Evolutionary conservation across 2,329 filamentous ascomycete genomes (phyloP), one percentile per base, ranked within the genome.

Genomic region (Didymellaceae sp.): DNA sequence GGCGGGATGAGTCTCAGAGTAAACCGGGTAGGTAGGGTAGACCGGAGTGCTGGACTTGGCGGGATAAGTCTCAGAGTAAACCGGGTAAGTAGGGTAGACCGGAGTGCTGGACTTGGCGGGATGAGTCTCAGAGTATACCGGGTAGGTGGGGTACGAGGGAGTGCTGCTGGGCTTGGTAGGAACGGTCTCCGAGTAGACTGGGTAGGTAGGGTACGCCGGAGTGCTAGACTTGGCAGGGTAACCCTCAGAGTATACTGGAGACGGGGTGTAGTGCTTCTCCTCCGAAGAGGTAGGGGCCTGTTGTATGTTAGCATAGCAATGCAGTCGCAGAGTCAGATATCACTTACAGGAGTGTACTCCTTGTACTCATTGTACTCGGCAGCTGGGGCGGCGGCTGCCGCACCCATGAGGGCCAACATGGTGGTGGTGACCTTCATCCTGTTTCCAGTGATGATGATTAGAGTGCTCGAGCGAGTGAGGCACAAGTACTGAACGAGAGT

Each of bases 401-500:
- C 52, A 57, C 68, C 68, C 64, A 64, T 49, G 13, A 73, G 66
- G 63, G 70, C 67, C 37, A 71, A 40, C 30, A 70, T 26, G 9
- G 67, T 59, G 31, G 67, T 55, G 32, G 62, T 48, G 46, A 54
- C 52, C 62, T 62, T 71, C 68, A 73, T 73, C 40, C 44, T 69
- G 56, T 17, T 51, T 58, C 34, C 41, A 37, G 53, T 46, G 55
- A 49, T 45, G 35, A 50, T 42, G 48, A 55, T 34, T 46, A 42
- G 30, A 39, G 26, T 53, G 44, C 38, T 52, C 33, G 34, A 59
- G 53, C 45, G 54, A 58, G 52, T 50, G 28, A 58, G 55, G 52
- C 54, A 54, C 49, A 43, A 31, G 53, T 52, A 61, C 55, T 59
- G 63, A 68, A 60, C 59, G 63, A 66, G 59, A 55, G 61, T 55